Evolutionary conservation across 345 rosid genomes (phyloP).

Genomic region (Populus euphratica): DNA sequence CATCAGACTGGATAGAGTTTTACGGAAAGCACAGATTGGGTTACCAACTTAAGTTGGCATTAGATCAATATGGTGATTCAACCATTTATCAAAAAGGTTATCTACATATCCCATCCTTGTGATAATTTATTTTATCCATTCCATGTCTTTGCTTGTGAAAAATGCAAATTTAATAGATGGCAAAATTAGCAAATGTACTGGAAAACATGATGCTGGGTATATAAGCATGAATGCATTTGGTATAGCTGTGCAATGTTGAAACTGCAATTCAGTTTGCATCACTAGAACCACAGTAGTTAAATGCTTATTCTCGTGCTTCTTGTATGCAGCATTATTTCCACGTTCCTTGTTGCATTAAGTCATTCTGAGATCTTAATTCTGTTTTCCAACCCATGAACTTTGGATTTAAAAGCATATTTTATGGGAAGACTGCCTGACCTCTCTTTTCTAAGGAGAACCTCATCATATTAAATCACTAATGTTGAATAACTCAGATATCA

Average conservation of each 20-base stretch:
- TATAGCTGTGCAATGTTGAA: background rate
- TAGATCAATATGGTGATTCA: slow-evolving; percentile 67
- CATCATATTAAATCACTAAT: background rate
- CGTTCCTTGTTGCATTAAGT: background rate
- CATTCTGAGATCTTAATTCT: background rate
- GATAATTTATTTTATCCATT: background rate
- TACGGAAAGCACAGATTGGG: slow-evolving; percentile 83
- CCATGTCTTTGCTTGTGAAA: background rate
- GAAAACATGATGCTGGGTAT: background rate
- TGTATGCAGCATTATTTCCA: background rate
- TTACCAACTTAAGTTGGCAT: slow-evolving; percentile 73
- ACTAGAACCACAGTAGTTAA: background rate
- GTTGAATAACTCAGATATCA: background rate
- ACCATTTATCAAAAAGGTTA: slow-evolving; percentile 73
- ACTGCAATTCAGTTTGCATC: background rate
- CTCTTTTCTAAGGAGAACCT: background rate
- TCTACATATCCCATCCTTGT: background rate
- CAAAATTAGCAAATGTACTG: background rate
- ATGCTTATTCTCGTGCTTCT: background rate
- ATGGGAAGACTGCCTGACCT: background rate
- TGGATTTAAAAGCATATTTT: background rate
- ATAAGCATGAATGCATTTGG: too few relatives aligned
- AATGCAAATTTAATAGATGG: too few relatives aligned
- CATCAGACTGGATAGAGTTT: slow-evolving; percentile 79
- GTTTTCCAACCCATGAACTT: background rate